Conservation (phyloP, 345 rosid genomes). For the Heritiera fomes region DNA sequence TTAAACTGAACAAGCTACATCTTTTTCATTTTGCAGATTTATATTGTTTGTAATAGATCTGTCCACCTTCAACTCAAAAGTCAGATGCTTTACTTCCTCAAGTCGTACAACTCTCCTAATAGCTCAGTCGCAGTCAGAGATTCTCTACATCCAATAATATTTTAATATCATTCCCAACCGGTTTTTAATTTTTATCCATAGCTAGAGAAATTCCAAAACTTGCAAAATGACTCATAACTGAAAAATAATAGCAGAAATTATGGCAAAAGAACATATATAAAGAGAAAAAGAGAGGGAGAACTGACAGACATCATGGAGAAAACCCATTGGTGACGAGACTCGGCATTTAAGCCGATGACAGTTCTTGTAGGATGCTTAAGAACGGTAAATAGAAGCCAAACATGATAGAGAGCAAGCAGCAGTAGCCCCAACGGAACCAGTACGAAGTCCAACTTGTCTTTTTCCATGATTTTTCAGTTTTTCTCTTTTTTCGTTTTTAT, state of each 20-base stretch:
- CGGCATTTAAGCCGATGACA: constrained; percentile 77
- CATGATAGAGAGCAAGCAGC: constrained; percentile 41
- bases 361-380: constrained; percentile 40
- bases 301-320: constrained; percentile 68
- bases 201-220: constrained; percentile 10
- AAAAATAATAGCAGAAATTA: not conserved
- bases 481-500: not conserved
- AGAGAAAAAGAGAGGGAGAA: constrained; percentile 16
- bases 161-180: not conserved
- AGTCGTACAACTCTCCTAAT: not conserved
- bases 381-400: constrained; percentile 50
- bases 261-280: not conserved
- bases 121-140: not conserved
- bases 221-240: not conserved
- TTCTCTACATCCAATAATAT: not conserved
- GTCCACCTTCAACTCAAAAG: not conserved
- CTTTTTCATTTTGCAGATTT: not conserved
- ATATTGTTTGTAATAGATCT: not conserved
- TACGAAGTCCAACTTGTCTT: constrained; percentile 41
- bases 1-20: not conserved
- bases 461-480: constrained; percentile 31
- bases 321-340: constrained; percentile 85
- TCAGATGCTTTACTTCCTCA: not conserved
- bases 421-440: constrained; percentile 47
- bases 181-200: not conserved